Base-by-base conservation (phyloP, 306 rosid species). In the Acacia crassicarpa region DNA sequence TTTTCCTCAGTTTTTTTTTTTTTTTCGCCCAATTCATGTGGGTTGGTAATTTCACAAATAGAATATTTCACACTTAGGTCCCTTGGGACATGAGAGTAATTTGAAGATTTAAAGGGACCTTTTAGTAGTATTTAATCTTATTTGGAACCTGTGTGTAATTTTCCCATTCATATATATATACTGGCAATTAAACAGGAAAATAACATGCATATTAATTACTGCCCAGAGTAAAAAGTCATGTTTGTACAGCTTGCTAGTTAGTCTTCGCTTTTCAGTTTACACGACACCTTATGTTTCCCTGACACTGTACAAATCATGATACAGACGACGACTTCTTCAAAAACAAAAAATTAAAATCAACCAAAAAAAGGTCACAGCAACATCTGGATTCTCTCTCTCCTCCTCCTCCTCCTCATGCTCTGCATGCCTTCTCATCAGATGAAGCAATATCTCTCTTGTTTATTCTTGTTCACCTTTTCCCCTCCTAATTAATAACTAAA, bases 271-370 rank as follows among this genome's bases (percentile, higher is more conserved):
- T 59, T 38, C 79, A 76, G 45, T 74, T 38, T 83, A 67, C 62
- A 9, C 62, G n/a, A 38, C 59, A 77, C 83, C 9, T 7, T 30
- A 49, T 49, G 62, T 72, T 72, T 76, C 69, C 5, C 25, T 76
- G 78, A 48, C 82, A 56, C 66, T 82, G 83, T 80, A 84, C 88
- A 87, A 79, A 87, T 63, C 86, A 80, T 87, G 90, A 80, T 67
- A 59, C 46, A 72, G 65, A 69, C 58, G 58, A 51, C 76, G 80
- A 44, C 72, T 5, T 82, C 63, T 80, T 82, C 69, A 73, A 87
- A 87, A 84, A 71, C 40, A 2, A 54, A 63, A 63, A 59, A 54
- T 54, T 61, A 61, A 23, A 10, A 46, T 62, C 2, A 78, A 80
- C 17, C 19, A 59, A 51, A 59, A 54, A 67, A 72, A 41, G 72